These are phyloP conservation scores for Trametes villosa DNA, from an alignment of 768 basidiomycete species.

Conservation along the genomic window DNA sequence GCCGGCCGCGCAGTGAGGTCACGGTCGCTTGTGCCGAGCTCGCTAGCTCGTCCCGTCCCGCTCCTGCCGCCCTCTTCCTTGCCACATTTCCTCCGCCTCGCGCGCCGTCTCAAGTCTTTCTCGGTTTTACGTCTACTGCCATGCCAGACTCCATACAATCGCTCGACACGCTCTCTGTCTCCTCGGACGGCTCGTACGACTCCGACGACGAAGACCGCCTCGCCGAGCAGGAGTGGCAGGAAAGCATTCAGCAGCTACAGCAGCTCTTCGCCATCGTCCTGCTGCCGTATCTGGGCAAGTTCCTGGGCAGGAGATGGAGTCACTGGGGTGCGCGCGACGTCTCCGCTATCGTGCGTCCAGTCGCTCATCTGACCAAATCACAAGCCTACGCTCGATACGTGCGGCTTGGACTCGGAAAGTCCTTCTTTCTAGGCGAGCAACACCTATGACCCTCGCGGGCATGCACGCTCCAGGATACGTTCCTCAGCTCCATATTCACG, in stretches of 20 bases:
- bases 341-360: slow-evolving; percentile 7
- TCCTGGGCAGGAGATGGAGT: slow-evolving; percentile 84
- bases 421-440: slow-evolving; percentile 62
- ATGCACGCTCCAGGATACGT: background rate
- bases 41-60: slow-evolving; percentile 1
- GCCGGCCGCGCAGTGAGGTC: slow-evolving; percentile 17
- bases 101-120: background rate
- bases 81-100: background rate
- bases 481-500: background rate
- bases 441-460: slow-evolving; percentile 1
- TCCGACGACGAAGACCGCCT: slow-evolving; percentile 68
- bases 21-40: background rate
- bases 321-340: slow-evolving; percentile 69
- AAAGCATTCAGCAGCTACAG: slow-evolving; percentile 83
- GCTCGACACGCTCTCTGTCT: slow-evolving; percentile 57
- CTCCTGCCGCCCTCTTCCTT: background rate
- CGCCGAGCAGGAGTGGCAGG: slow-evolving; percentile 93
- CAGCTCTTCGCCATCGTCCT: slow-evolving; percentile 80
- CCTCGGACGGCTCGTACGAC: slow-evolving; percentile 56
- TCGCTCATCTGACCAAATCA: slow-evolving; percentile 18
- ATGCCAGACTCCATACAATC: slow-evolving; percentile 71
- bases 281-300: slow-evolving; percentile 87
- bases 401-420: slow-evolving; percentile 60
- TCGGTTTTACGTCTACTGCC: background rate
- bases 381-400: slow-evolving; percentile 75